Conservation (phyloP, 2,329 filamentous ascomycete species). For the Talaromyces sp. region DNA sequence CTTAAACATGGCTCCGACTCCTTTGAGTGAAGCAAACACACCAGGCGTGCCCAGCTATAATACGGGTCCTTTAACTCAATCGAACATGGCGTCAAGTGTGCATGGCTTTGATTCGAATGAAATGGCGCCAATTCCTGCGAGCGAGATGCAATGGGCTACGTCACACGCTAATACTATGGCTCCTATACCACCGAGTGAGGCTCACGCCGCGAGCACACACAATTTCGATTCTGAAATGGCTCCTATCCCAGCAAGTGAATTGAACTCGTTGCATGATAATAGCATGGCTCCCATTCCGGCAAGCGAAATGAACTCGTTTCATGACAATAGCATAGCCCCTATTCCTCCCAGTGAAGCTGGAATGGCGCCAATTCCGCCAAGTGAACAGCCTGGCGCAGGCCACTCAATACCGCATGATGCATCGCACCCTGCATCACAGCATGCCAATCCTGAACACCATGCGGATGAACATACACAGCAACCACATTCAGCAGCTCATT, state of each 20-base stretch:
- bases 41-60: not conserved
- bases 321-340: not conserved
- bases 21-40: not conserved
- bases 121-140: conserved; percentile 6
- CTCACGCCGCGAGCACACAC: not conserved
- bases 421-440: not conserved
- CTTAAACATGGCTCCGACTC: not conserved
- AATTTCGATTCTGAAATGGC: conserved; percentile 5
- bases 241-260: not conserved
- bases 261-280: not conserved
- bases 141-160: not conserved
- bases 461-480: not conserved
- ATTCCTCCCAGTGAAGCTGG: conserved; percentile 2
- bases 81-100: not conserved
- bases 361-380: conserved; percentile 8
- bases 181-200: conserved; percentile 11
- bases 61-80: not conserved
- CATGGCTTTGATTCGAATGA: not conserved
- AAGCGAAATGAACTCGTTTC: not conserved
- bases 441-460: not conserved
- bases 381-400: not conserved
- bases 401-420: not conserved
- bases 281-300: not conserved
- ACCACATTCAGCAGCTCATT: not conserved
- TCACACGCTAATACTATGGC: not conserved